Evolutionary conservation across 352 stramenopile species (phyloP).

Genomic region (Plasmopara halstedii): DNA sequence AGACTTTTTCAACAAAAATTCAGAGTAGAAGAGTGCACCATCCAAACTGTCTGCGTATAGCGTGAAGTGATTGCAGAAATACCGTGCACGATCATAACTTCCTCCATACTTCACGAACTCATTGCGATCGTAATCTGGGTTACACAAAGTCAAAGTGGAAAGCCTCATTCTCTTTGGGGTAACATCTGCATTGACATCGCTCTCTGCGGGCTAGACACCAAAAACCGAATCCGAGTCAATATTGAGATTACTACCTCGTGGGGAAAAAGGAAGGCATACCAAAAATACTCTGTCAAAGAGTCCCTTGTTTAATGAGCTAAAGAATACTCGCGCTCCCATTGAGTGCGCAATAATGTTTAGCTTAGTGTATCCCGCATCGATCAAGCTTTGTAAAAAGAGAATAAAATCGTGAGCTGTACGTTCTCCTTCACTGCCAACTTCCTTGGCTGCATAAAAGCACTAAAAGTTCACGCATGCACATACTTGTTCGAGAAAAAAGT

Average conservation of each 20-base stretch:
- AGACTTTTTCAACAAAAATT: conserved; percentile 45
- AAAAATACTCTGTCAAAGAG: conserved; percentile 37
- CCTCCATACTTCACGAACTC: conserved; percentile 54
- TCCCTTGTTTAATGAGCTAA: conserved; percentile 37
- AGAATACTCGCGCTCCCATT: conserved; percentile 58
- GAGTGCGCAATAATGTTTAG: conserved; percentile 62
- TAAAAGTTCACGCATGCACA: neutral
- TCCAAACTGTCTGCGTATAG: conserved; percentile 70
- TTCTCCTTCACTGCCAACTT: conserved; percentile 35
- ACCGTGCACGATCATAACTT: conserved; percentile 43
- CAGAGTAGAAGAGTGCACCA: conserved; percentile 61
- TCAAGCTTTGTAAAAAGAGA: conserved; percentile 45
- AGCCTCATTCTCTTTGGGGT: conserved; percentile 21
- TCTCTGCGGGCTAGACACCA: conserved; percentile 12
- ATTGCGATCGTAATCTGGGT: conserved; percentile 67
- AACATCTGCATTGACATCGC: neutral
- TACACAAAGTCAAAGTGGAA: conserved; percentile 64
- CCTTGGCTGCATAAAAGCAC: conserved; percentile 21
- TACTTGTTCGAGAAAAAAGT: neutral
- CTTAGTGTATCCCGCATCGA: conserved; percentile 53
- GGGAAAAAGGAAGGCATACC: conserved; percentile 20
- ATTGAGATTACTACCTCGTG: no score
- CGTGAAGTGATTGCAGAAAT: conserved; percentile 60
- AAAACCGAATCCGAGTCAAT: neutral
- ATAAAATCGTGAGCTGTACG: conserved; percentile 34